phyloP scores from a whole-genome alignment of 331 rosid species.

The Erythrophleum ivorense region DNA sequence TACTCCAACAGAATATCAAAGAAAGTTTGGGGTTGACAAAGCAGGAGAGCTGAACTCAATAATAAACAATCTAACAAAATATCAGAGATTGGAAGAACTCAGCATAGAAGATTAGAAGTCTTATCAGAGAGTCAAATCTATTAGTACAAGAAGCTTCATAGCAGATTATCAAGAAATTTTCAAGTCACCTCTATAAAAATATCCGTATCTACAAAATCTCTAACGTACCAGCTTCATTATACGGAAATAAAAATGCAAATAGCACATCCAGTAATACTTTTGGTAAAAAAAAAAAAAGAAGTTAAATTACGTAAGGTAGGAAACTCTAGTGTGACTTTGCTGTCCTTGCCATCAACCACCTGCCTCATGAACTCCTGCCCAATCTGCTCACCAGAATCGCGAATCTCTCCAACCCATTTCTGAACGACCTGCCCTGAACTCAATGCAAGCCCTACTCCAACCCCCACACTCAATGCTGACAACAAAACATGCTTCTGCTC shows the following conservation, averaged over 20 bases:
- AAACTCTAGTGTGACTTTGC: constrained; percentile 70
- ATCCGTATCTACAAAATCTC: constrained; percentile 40
- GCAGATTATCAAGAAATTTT: constrained; percentile 36
- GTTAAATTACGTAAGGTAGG: constrained; percentile 74
- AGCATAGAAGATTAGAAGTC: constrained; percentile 25
- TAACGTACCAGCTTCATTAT: constrained; percentile 20
- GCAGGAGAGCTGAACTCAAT: constrained; percentile 10
- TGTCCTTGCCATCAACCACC: constrained; percentile 67
- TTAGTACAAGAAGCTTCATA: constrained; percentile 33
- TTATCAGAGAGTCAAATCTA: constrained; percentile 31
- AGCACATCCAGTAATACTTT: not conserved
- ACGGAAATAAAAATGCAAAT: constrained; percentile 7
- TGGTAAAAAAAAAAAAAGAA: constrained; percentile 2
- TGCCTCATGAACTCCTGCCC: constrained; percentile 70
- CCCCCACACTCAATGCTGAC: constrained; percentile 97
- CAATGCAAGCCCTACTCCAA: constrained; percentile 91
- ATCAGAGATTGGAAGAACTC: constrained; percentile 13
- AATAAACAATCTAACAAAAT: constrained; percentile 26
- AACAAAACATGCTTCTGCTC: constrained; percentile 90
- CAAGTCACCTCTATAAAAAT: constrained; percentile 36
- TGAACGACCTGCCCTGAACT: constrained; percentile 77
- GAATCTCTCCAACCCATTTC: constrained; percentile 81
- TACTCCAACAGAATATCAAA: constrained; percentile 10
- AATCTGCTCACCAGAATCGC: constrained; percentile 64
- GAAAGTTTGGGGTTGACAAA: constrained; percentile 18